These are phyloP conservation scores for Lagerstroemia speciosa DNA, from an alignment of 345 rosid genomes.

Conservation along the genomic window DNA sequence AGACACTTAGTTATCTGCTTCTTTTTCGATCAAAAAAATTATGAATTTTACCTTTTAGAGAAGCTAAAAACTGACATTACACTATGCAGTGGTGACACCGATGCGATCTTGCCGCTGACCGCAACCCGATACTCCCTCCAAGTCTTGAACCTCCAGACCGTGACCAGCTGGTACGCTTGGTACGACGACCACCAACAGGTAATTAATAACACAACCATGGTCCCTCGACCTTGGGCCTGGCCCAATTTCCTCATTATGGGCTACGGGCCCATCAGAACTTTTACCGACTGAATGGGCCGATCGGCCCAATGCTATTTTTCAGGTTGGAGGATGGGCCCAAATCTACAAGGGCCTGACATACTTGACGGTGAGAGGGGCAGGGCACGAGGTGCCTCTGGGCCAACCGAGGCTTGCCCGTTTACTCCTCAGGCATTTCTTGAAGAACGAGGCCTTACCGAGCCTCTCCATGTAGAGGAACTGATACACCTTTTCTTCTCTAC, in stretches of 20 bases:
- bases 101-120: slow-evolving; percentile 50
- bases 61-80: background rate
- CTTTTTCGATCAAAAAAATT: no score
- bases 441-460: slow-evolving; percentile 22
- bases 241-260: background rate
- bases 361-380: slow-evolving; percentile 55
- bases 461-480: background rate
- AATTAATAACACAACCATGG: background rate
- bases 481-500: background rate
- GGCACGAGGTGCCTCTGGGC: slow-evolving; percentile 55
- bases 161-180: slow-evolving; percentile 52
- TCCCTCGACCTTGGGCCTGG: background rate
- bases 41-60: background rate
- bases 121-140: slow-evolving; percentile 47
- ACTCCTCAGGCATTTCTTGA: slow-evolving; percentile 37
- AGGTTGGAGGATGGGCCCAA: slow-evolving; percentile 68
- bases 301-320: background rate
- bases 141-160: slow-evolving; percentile 30
- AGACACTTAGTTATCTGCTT: no score
- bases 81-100: slow-evolving; percentile 47
- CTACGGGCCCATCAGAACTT: background rate
- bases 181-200: slow-evolving; percentile 27
- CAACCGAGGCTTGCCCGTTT: slow-evolving; percentile 37
- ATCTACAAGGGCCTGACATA: slow-evolving; percentile 40
- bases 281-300: background rate